Evolutionary conservation across 2,329 filamentous ascomycete genomes (phyloP).

Genomic region (Podosphaera leucotricha): DNA sequence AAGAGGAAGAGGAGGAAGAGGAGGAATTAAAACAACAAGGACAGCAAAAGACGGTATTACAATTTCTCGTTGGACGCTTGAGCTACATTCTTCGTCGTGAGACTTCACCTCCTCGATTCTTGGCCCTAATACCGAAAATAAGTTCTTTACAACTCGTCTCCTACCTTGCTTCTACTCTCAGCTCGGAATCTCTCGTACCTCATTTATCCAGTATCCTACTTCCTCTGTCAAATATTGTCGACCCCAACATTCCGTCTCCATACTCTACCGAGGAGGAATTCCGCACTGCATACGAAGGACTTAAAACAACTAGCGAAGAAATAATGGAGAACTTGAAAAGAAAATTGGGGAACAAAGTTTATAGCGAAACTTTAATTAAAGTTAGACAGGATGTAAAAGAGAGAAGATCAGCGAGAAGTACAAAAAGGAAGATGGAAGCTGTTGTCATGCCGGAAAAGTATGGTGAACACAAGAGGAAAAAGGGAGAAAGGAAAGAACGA

Average conservation of each 20-base stretch:
- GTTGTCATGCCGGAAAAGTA: slow-evolving; percentile 60
- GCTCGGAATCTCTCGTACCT: slow-evolving; percentile 30
- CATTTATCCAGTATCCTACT: slow-evolving; percentile 41
- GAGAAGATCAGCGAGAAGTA: slow-evolving; percentile 48
- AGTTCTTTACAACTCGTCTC: slow-evolving; percentile 53
- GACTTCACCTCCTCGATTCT: slow-evolving; percentile 34
- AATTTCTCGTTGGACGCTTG: slow-evolving; percentile 57
- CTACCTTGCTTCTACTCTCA: slow-evolving; percentile 39
- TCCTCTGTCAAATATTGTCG: slow-evolving; percentile 63
- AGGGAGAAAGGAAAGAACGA: slow-evolving; percentile 63
- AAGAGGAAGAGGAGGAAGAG: no score
- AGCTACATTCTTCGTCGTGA: slow-evolving; percentile 61
- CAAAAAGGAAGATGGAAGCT: slow-evolving; percentile 76
- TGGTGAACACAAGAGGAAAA: slow-evolving; percentile 58
- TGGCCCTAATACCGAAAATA: slow-evolving; percentile 48
- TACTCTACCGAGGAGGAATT: slow-evolving; percentile 49
- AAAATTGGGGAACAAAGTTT: slow-evolving; percentile 59
- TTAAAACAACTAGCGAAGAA: slow-evolving; percentile 51
- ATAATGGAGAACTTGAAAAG: slow-evolving; percentile 64
- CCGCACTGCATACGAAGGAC: slow-evolving; percentile 40
- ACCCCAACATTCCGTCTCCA: slow-evolving; percentile 48
- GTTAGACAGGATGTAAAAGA: slow-evolving; percentile 51
- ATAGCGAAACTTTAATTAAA: slow-evolving; percentile 46
- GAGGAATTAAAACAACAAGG: slow-evolving; percentile 23
- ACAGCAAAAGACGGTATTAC: slow-evolving; percentile 27